Percentiles rank a stretch among this genome's conserved stretches.
Evolutionary conservation across 1,284 basidiomycete species (phyloP).

Genomic region (Trichosporon sp.): DNA sequence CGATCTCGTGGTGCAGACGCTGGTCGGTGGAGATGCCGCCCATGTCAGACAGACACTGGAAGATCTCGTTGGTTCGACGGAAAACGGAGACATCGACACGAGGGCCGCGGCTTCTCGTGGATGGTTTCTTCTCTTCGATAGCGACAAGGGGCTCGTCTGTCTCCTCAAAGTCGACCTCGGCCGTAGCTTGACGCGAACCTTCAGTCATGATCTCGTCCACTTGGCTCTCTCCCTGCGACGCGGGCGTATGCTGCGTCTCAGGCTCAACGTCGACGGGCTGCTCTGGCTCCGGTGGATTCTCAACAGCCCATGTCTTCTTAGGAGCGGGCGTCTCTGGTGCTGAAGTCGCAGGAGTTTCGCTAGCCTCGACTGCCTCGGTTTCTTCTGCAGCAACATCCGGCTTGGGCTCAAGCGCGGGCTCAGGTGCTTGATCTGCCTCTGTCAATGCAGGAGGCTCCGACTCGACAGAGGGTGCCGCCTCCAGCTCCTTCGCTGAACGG

Average conservation of each 20-base stretch:
- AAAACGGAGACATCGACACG: constrained; percentile 33
- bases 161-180: neutral
- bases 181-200: neutral
- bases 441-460: neutral
- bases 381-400: neutral
- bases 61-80: constrained; percentile 32
- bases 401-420: neutral
- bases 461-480: neutral
- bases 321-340: neutral
- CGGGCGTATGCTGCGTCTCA: neutral
- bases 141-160: neutral
- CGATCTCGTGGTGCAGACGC: constrained; percentile 28
- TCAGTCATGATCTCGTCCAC: neutral
- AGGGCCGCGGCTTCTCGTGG: neutral
- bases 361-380: neutral
- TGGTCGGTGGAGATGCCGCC: constrained; percentile 30
- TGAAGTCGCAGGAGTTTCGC: neutral
- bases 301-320: constrained; percentile 3
- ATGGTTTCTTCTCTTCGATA: neutral
- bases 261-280: neutral
- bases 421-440: neutral
- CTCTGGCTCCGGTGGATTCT: neutral
- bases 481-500: neutral
- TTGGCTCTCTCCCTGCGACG: neutral
- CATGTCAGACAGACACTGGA: constrained; percentile 28